Evolutionary conservation across 78 protist species (phyloP).

Genomic region (Carpediemonas membranifera): DNA sequence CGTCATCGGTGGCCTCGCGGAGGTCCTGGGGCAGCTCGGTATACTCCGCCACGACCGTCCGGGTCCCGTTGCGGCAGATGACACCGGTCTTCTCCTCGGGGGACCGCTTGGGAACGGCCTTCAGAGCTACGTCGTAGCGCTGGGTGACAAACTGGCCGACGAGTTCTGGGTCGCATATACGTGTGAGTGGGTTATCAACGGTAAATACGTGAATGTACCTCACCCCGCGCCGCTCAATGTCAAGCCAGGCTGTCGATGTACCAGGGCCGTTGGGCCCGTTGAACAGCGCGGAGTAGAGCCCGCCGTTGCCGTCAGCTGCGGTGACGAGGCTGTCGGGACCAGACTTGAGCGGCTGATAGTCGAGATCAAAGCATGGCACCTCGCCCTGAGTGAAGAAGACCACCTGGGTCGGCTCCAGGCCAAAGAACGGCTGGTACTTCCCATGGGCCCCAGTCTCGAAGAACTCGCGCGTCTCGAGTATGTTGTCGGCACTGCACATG

Average conservation of each 20-base stretch:
- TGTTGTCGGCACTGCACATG: conserved; percentile 74
- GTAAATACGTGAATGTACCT: conserved; percentile 54
- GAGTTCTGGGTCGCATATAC: conserved; percentile 76
- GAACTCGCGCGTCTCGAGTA: conserved; percentile 45
- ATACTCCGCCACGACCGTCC: conserved; percentile 68
- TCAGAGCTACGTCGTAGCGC: conserved; percentile 57
- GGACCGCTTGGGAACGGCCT: conserved; percentile 46
- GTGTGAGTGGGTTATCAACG: conserved; percentile 77
- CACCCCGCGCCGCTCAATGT: conserved; percentile 58
- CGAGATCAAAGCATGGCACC: conserved; percentile 65
- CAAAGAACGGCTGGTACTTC: conserved; percentile 57
- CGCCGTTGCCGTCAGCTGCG: conserved; percentile 92
- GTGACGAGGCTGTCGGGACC: conserved; percentile 23
- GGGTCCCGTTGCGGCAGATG: conserved; percentile 35
- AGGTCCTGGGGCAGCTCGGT: conserved; percentile 59
- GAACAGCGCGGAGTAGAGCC: conserved; percentile 55
- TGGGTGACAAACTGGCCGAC: conserved; percentile 52
- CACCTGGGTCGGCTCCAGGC: conserved; percentile 49
- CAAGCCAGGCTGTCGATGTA: conserved; percentile 53
- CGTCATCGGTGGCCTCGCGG: conserved; percentile 19
- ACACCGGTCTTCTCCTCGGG: conserved; percentile 60
- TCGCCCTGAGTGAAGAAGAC: conserved; percentile 69
- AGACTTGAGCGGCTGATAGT: conserved; percentile 45
- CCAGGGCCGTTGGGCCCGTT: no score
- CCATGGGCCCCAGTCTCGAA: no score